These are phyloP conservation scores for Leishmania mexicana DNA, from an alignment of 208 protist genomes.

Conservation along the genomic window DNA sequence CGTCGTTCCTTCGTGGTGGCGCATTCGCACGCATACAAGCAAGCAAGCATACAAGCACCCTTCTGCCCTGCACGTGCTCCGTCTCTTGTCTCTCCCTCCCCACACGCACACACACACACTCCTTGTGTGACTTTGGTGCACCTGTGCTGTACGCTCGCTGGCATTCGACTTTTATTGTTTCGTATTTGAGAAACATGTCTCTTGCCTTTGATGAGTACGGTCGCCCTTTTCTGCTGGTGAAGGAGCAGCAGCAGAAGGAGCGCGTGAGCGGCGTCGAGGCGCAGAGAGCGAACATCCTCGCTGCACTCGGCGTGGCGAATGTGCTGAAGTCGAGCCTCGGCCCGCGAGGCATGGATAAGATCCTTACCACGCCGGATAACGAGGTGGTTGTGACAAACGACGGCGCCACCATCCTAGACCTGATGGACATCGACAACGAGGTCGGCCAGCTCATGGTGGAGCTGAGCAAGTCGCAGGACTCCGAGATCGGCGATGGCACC, in stretches of 20 bases:
- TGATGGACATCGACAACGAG: slow-evolving; percentile 99
- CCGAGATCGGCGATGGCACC: slow-evolving; percentile 99
- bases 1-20: not conserved
- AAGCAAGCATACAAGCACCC: not conserved
- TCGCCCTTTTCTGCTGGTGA: slow-evolving; percentile 98
- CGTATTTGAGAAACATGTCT: slow-evolving; percentile 38
- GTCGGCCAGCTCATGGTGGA: slow-evolving; percentile 99
- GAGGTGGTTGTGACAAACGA: slow-evolving; percentile 99
- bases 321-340: slow-evolving; percentile 98
- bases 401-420: slow-evolving; percentile 98
- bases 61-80: not conserved
- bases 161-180: not conserved
- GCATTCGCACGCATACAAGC: not conserved
- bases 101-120: not conserved
- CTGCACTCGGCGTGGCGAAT: slow-evolving; percentile 96
- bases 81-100: not conserved
- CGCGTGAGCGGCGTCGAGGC: slow-evolving; percentile 97
- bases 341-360: slow-evolving; percentile 98
- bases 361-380: slow-evolving; percentile 98
- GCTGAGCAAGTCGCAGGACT: slow-evolving; percentile 99
- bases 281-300: slow-evolving; percentile 98
- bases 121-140: not conserved
- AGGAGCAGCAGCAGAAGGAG: slow-evolving; percentile 97
- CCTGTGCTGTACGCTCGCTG: too few relatives aligned
- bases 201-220: slow-evolving; percentile 99